Evolutionary conservation across 2,329 filamentous ascomycete genomes (phyloP).

Genomic region (Leptographium lundbergii): DNA sequence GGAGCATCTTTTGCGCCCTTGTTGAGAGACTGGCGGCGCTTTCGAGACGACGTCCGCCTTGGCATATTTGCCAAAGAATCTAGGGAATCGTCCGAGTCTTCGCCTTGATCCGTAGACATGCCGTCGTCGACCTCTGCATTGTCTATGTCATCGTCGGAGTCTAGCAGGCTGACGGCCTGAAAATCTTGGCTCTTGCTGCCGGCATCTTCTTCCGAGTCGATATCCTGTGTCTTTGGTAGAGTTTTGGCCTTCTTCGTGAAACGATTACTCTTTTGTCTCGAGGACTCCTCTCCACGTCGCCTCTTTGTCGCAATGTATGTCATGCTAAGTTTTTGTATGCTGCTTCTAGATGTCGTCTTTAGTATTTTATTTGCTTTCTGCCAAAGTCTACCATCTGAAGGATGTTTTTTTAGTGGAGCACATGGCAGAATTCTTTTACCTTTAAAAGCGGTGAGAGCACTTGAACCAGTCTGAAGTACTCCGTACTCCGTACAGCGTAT

Average conservation of each 20-base stretch:
- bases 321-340: not conserved
- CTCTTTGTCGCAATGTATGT: slow-evolving; percentile 1
- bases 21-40: slow-evolving; percentile 16
- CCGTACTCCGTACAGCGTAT: too few species aligned
- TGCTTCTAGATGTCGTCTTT: not conserved
- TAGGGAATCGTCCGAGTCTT: slow-evolving; percentile 22
- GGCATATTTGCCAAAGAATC: slow-evolving; percentile 16
- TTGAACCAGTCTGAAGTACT: too few species aligned
- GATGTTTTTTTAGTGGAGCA: slow-evolving; percentile 1
- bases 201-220: slow-evolving; percentile 28
- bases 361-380: not conserved
- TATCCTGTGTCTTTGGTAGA: slow-evolving; percentile 35
- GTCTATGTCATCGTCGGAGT: slow-evolving; percentile 44
- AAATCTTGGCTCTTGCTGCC: slow-evolving; percentile 29
- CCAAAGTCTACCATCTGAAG: not conserved
- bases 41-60: not conserved
- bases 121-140: slow-evolving; percentile 39
- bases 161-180: slow-evolving; percentile 38
- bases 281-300: slow-evolving; percentile 2
- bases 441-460: not conserved
- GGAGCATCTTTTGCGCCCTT: slow-evolving; percentile 26
- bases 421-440: not conserved
- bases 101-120: slow-evolving; percentile 15
- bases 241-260: not conserved
- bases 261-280: not conserved